phyloP scores from a whole-genome alignment of 768 basidiomycete genomes.

The Agaricus bisporus region DNA sequence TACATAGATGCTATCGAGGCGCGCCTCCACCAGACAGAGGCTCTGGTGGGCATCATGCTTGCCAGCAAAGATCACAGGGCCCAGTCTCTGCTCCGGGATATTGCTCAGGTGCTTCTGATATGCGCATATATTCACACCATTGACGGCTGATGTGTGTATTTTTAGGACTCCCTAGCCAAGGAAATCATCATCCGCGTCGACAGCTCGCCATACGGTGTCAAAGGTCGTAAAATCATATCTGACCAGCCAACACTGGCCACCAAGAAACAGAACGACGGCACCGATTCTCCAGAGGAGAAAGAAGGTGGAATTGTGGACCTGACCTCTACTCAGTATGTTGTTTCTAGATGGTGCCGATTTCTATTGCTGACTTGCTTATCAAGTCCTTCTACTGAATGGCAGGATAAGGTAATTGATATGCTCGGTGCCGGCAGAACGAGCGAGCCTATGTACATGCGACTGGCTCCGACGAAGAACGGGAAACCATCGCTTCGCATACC shows the following conservation, averaged over 20 bases:
- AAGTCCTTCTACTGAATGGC: slow-evolving; percentile 83
- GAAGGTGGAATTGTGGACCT: slow-evolving; percentile 28
- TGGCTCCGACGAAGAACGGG: not conserved
- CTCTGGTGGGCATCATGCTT: slow-evolving; percentile 77
- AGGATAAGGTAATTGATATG: slow-evolving; percentile 54
- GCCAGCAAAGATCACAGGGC: slow-evolving; percentile 39
- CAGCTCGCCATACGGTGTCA: slow-evolving; percentile 70
- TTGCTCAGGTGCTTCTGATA: slow-evolving; percentile 38
- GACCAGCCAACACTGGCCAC: slow-evolving; percentile 15
- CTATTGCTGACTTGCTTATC: slow-evolving; percentile 3
- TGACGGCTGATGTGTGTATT: slow-evolving; percentile 11
- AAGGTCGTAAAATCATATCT: slow-evolving; percentile 52
- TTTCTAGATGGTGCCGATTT: not conserved
- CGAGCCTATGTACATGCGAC: slow-evolving; percentile 3
- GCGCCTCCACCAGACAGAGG: slow-evolving; percentile 86
- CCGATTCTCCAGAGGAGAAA: slow-evolving; percentile 17
- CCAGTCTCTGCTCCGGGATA: slow-evolving; percentile 39
- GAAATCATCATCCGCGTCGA: slow-evolving; percentile 84
- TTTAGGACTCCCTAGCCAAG: slow-evolving; percentile 68
- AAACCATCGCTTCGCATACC: slow-evolving; percentile 2
- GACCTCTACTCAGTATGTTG: slow-evolving; percentile 60
- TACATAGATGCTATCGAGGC: slow-evolving; percentile 95
- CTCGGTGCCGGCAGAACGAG: slow-evolving; percentile 22
- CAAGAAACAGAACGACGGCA: slow-evolving; percentile 15
- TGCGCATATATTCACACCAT: slow-evolving; percentile 7